Evolutionary conservation across 352 stramenopile species (phyloP).

Genomic region (Phytopythium chamaehyphon): DNA sequence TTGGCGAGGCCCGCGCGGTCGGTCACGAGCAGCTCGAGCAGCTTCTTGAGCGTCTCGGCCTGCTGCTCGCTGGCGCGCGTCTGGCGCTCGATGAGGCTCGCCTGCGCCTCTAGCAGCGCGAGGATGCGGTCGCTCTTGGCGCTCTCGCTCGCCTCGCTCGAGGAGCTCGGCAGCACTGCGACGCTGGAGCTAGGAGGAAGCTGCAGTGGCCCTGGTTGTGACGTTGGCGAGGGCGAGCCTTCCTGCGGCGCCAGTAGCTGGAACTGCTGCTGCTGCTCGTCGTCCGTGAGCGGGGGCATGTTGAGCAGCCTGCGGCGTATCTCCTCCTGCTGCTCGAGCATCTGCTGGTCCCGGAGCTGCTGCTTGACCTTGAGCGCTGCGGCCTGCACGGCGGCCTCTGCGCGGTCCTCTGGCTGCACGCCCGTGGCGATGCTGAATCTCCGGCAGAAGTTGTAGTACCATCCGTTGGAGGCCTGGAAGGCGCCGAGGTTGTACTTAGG

Average conservation of each 20-base stretch:
- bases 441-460: conserved; percentile 53
- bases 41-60: conserved; percentile 23
- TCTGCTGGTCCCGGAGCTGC: neutral
- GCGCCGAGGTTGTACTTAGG: conserved; percentile 34
- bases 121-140: conserved; percentile 32
- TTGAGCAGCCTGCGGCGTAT: neutral
- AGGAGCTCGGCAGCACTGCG: neutral
- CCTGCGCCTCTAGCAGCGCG: conserved; percentile 29
- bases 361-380: neutral
- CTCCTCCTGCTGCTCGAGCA: conserved; percentile 1
- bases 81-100: conserved; percentile 27
- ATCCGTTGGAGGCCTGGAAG: conserved; percentile 48
- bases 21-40: conserved; percentile 19
- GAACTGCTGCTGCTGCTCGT: conserved; percentile 22
- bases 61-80: conserved; percentile 36
- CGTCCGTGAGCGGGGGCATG: too few relatives aligned
- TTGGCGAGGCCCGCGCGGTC: neutral
- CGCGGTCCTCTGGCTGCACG: conserved; percentile 20
- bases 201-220: too few relatives aligned
- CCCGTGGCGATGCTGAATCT: conserved; percentile 31
- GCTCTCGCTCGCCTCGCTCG: neutral
- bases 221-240: too few relatives aligned
- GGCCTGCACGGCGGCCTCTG: conserved; percentile 3
- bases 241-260: too few relatives aligned
- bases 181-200: too few relatives aligned